Evolutionary conservation across 495 filamentous ascomycete genomes (phyloP), one percentile per base, ranked within the genome.

Genomic region (Penicillium lividum): DNA sequence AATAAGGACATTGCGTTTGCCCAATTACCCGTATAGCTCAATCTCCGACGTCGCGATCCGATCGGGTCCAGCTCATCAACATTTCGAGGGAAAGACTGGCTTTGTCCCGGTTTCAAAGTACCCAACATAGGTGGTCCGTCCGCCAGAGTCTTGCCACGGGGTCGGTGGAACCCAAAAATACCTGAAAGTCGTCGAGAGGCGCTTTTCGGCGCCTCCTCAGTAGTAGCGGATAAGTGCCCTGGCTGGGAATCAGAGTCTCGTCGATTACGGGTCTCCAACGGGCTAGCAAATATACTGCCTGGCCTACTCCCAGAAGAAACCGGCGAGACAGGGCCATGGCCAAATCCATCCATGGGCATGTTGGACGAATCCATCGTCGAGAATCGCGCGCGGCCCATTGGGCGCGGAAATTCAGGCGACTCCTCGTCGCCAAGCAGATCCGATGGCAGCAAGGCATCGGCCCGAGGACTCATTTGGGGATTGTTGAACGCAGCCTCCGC

Each of bases 391-490:
- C 54, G 70, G 59, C 59, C 75, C 63, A 68, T 67, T 65, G 63
- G 78, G 56, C 57, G 66, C 54, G 58, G 84, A 74, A 73, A 80
- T 77, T 70, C 76, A 1, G 85, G 81, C 7, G 79, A 79, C 56
- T 92, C 91, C 46, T 93, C 91, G 57, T 92, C 84, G 3, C 88
- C 73, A 61, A 96, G 85, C 54, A 96, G 84, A 60, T 90, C 88
- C 1, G 90, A 91, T 25, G 91, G 91, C 27, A 96, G 74, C 28
- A 94, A 77, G 25, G 87, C 80, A 50, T 89, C 84, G 8, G 91
- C 91, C 11, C 89, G 88, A 28, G 91, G 91, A 62, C 90, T 93
- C 71, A 94, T 89, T 31, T 90, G 88, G 18, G 85, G 87, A 42
- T 86, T 82, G 38, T 73, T 84, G 52, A 80, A 82, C 43, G 85